phyloP scores from a whole-genome alignment of 495 filamentous ascomycete species.

The Hypoxylon fragiforme region DNA sequence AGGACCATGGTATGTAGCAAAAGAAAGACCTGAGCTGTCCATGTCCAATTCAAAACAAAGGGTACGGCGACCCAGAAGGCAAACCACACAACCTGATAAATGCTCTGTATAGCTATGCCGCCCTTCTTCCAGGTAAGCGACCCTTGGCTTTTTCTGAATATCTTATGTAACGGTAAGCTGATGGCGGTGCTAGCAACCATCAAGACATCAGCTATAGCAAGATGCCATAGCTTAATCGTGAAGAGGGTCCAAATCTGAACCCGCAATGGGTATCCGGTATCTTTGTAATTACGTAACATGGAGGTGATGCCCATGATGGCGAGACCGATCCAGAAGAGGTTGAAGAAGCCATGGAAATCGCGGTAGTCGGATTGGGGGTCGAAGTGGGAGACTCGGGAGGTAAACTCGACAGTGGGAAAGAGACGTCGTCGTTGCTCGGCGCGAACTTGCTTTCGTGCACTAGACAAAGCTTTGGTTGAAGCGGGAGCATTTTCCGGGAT shows the following conservation, averaged over 20 bases:
- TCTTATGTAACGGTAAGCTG: constrained; percentile 71
- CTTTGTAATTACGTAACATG: constrained; percentile 87
- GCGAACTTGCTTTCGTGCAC: constrained; percentile 80
- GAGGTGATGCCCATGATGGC: constrained; percentile 96
- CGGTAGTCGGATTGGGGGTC: constrained; percentile 89
- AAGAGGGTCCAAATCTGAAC: constrained; percentile 86
- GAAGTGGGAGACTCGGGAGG: constrained; percentile 93
- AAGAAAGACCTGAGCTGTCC: constrained; percentile 93
- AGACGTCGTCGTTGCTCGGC: constrained; percentile 79
- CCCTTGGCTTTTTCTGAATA: constrained; percentile 60
- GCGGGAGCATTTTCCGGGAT: constrained; percentile 89
- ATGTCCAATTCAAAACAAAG: constrained; percentile 85
- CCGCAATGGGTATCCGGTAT: constrained; percentile 83
- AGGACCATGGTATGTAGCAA: constrained; percentile 86
- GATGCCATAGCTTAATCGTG: constrained; percentile 81
- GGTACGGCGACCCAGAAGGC: constrained; percentile 84
- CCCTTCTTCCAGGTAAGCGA: constrained; percentile 71
- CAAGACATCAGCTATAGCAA: constrained; percentile 77
- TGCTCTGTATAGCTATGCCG: constrained; percentile 79
- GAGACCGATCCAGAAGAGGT: constrained; percentile 94
- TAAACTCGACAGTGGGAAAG: constrained; percentile 95
- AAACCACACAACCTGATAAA: constrained; percentile 80
- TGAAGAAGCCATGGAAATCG: constrained; percentile 96
- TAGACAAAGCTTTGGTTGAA: constrained; percentile 81
- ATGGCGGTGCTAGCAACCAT: constrained; percentile 80